phyloP scores from a whole-genome alignment of 2,329 filamentous ascomycete genomes.

The Phyllosticta capitalensis region DNA sequence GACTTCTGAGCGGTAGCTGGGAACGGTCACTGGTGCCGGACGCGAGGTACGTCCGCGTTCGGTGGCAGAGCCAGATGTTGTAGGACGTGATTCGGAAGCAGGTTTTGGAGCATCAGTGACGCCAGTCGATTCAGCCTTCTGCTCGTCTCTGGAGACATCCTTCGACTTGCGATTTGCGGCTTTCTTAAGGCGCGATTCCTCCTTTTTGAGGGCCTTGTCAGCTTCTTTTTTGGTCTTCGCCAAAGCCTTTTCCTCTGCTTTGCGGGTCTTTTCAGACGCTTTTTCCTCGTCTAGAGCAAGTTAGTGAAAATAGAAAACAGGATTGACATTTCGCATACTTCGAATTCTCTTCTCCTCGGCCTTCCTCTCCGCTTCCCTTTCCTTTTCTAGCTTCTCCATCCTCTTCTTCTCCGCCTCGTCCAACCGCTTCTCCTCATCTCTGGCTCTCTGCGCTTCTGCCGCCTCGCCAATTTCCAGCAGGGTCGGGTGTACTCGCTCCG shows the following conservation, averaged over 20 bases:
- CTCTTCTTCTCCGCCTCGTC: constrained; percentile 58
- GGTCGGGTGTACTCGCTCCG: constrained; percentile 67
- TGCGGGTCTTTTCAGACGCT: constrained; percentile 36
- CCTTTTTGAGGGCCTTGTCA: constrained; percentile 41
- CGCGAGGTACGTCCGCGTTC: background rate
- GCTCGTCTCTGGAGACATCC: constrained; percentile 13
- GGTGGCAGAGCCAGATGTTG: constrained; percentile 9
- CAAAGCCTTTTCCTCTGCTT: constrained; percentile 40
- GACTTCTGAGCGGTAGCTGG: constrained; percentile 7
- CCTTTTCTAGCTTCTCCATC: constrained; percentile 47
- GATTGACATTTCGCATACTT: constrained; percentile 39
- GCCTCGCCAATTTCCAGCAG: constrained; percentile 76
- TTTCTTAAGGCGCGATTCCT: constrained; percentile 42
- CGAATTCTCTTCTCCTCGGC: constrained; percentile 41
- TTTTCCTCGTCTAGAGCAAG: constrained; percentile 45
- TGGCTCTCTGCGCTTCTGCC: constrained; percentile 61
- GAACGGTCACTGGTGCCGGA: background rate
- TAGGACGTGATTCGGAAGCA: background rate
- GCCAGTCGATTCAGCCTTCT: background rate
- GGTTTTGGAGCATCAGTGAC: background rate
- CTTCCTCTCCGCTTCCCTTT: constrained; percentile 37
- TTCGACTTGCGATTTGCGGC: constrained; percentile 46
- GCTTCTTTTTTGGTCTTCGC: constrained; percentile 29
- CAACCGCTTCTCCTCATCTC: constrained; percentile 51
- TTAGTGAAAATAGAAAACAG: constrained; percentile 13